phyloP scores from a whole-genome alignment of 2,329 filamentous ascomycete species.

The Clonostachys byssicola region DNA sequence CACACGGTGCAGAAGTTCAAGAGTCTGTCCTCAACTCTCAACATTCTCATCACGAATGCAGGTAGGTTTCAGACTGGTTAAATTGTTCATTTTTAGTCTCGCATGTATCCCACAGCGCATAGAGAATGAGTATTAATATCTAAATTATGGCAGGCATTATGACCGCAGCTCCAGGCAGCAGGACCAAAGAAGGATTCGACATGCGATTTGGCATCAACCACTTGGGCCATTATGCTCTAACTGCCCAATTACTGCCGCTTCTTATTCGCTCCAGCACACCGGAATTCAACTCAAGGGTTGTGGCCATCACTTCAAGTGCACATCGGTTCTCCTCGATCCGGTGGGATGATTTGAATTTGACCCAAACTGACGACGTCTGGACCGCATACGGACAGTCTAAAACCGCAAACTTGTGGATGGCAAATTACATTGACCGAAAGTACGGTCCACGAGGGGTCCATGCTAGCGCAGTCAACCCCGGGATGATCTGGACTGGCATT shows the following conservation, averaged over 20 bases:
- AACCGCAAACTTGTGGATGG: not conserved
- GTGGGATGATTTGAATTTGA: not conserved
- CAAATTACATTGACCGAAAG: not conserved
- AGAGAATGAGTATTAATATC: no score
- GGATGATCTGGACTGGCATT: not conserved
- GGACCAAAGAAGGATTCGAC: no score
- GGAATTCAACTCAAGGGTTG: not conserved
- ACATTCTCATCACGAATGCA: conserved; percentile 35
- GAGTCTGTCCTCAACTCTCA: conserved; percentile 8
- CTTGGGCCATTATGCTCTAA: no score
- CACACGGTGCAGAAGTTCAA: conserved; percentile 10
- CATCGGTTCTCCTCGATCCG: not conserved
- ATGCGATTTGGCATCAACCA: no score
- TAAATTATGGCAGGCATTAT: no score
- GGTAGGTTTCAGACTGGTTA: conserved; percentile 10
- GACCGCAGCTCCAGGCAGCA: no score
- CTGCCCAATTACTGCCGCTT: no score
- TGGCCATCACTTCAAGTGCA: not conserved
- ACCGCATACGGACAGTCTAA: not conserved
- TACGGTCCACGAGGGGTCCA: not conserved
- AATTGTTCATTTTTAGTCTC: no score
- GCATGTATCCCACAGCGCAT: no score
- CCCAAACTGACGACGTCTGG: not conserved
- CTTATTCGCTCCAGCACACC: not conserved
- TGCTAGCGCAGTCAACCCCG: not conserved